These are phyloP conservation scores for Hypericum perforatum DNA, from an alignment of 345 rosid genomes.

Conservation along the genomic window DNA sequence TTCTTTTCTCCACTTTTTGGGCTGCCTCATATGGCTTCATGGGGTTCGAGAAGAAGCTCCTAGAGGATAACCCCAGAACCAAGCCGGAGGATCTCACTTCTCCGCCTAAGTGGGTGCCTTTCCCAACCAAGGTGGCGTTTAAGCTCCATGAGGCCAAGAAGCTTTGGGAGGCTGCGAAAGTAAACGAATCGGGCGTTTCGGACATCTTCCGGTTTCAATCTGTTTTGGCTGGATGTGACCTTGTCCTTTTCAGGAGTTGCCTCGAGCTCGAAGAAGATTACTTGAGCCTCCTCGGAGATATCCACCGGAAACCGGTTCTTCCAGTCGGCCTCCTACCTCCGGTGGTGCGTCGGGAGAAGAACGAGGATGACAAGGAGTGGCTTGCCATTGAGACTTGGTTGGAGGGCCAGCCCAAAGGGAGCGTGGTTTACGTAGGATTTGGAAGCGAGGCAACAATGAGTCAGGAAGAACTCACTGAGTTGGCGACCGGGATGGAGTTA, in stretches of 20 bases:
- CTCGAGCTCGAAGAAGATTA: background rate
- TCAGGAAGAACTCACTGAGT: constrained; percentile 10
- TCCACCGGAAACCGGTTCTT: no score
- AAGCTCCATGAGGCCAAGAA: background rate
- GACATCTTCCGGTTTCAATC: no score
- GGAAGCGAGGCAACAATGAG: constrained; percentile 15
- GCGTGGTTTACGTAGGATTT: constrained; percentile 13
- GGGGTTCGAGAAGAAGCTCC: no score
- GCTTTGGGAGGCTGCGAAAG: background rate
- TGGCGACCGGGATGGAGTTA: constrained; percentile 19
- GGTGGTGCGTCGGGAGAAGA: no score
- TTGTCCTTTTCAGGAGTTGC: background rate
- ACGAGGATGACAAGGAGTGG: no score
- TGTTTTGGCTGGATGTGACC: background rate
- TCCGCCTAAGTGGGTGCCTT: constrained; percentile 1
- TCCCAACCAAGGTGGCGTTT: no score
- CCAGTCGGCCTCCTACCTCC: no score
- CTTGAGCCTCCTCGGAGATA: no score
- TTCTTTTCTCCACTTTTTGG: no score
- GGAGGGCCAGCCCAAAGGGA: background rate
- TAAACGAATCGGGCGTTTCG: background rate
- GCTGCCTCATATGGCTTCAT: no score
- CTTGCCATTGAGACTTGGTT: no score
- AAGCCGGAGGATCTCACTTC: background rate
- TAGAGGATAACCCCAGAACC: no score